phyloP scores from a whole-genome alignment of 2,329 filamentous ascomycete species.

The Fusarium cyanostomum region DNA sequence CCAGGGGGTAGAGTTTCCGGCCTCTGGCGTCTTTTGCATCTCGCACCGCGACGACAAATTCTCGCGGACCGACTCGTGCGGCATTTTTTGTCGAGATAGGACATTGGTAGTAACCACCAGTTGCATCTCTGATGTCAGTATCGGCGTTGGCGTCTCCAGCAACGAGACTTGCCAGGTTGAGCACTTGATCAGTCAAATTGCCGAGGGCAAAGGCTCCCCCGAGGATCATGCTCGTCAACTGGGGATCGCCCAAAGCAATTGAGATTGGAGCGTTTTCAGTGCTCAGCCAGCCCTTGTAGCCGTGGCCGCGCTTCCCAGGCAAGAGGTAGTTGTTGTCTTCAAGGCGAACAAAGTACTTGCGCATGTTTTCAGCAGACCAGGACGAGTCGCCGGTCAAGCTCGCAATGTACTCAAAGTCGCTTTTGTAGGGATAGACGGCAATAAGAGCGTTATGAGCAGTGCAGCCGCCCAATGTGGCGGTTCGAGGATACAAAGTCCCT shows the following conservation, averaged over 20 bases:
- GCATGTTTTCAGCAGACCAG: slow-evolving; percentile 66
- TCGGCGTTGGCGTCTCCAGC: slow-evolving; percentile 63
- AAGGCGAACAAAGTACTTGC: slow-evolving; percentile 62
- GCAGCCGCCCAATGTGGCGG: slow-evolving; percentile 66
- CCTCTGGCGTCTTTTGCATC: slow-evolving; percentile 52
- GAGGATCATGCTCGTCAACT: slow-evolving; percentile 57
- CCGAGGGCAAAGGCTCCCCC: slow-evolving; percentile 42
- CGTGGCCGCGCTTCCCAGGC: slow-evolving; percentile 58
- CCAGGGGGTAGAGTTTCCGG: slow-evolving; percentile 49
- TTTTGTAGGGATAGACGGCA: slow-evolving; percentile 60
- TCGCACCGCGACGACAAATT: slow-evolving; percentile 54
- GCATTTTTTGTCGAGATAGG: slow-evolving; percentile 56
- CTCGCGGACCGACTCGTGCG: slow-evolving; percentile 58
- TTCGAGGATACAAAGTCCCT: slow-evolving; percentile 67
- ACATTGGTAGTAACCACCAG: slow-evolving; percentile 55
- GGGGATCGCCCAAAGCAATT: slow-evolving; percentile 61
- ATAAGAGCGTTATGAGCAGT: slow-evolving; percentile 65
- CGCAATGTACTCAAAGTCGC: slow-evolving; percentile 63
- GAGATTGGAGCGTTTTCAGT: slow-evolving; percentile 61
- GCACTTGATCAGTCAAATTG: slow-evolving; percentile 41
- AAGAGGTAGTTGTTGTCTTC: slow-evolving; percentile 64
- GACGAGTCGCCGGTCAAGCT: slow-evolving; percentile 63
- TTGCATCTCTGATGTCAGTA: slow-evolving; percentile 54
- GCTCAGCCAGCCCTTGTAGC: slow-evolving; percentile 65
- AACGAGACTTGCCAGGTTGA: slow-evolving; percentile 50